These are phyloP conservation scores for Fusarium irregulare DNA, from an alignment of 2,329 filamentous ascomycete species.

Conservation along the genomic window DNA sequence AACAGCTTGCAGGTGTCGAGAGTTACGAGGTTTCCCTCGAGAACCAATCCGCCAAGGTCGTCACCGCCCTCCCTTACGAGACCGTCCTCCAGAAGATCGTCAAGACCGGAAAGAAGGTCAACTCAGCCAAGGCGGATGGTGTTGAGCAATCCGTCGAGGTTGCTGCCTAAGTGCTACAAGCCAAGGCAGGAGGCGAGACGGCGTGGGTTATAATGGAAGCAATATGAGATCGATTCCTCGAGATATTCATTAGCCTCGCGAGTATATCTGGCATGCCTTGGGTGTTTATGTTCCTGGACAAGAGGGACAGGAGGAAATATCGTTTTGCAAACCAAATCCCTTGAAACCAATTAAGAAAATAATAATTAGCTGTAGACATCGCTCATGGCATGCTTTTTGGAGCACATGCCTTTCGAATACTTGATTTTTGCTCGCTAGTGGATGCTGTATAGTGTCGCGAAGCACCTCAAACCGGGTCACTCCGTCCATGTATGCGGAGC, in stretches of 20 bases:
- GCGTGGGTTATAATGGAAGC: conserved; percentile 1
- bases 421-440: background rate
- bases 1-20: conserved; percentile 74
- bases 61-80: conserved; percentile 79
- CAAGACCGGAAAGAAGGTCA: conserved; percentile 96
- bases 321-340: conserved; percentile 24
- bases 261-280: conserved; percentile 31
- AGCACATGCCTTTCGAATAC: background rate
- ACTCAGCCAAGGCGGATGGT: conserved; percentile 78
- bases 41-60: conserved; percentile 82
- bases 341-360: conserved; percentile 17
- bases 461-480: background rate
- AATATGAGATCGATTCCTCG: conserved; percentile 17
- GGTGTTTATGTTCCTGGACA: conserved; percentile 35
- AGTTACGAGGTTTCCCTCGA: conserved; percentile 89
- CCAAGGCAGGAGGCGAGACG: conserved; percentile 1
- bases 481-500: background rate
- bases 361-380: conserved; percentile 2
- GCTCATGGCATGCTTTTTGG: background rate
- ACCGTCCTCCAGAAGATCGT: conserved; percentile 87
- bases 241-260: conserved; percentile 36
- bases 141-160: conserved; percentile 64
- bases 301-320: conserved; percentile 31
- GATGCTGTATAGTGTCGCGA: background rate
- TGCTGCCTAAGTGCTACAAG: conserved; percentile 39